Evolutionary conservation across 345 rosid genomes (phyloP), one percentile per base, ranked within the genome.

Genomic region (Toxicodendron radicans): DNA sequence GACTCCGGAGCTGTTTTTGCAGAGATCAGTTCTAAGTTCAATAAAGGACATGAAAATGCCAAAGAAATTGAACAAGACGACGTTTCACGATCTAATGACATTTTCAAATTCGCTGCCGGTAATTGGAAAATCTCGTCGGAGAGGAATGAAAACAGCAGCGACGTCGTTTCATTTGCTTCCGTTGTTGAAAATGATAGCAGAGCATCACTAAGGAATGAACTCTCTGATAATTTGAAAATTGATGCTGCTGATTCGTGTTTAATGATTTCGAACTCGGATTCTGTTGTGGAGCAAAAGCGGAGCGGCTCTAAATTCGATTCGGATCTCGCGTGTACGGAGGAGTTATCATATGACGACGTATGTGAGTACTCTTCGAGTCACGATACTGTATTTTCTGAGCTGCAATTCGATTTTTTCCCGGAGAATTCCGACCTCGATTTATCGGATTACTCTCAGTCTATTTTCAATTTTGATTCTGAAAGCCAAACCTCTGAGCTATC

Each of bases 401-500:
- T 78, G 59, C 91, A 85, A 72, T 84, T 84, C 14, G 90, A 87
- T 61, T 35, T 84, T 10, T 83, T 76, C 68, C 78, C 69, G 12
- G 93, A 86, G 76, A 73, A 81, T 61, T 88, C 93, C 11, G 93
- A 87, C 67, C 74, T 82, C 9, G 83, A 87, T 51, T 84, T 76
- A 61, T 92, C 95, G 7, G 97, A 91, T 23, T 86, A 79, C 81
- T 83, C 90, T 69, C 91, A 88, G 69, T 86, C 89, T 2, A 66
- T 84, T 61, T 86, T 87, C 66, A 38, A 6, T 38, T 72, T 78
- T 33, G 91, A 89, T 30, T 87, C 97, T 23, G 98, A 94, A 56
- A 87, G 87, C 72, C 84, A 90, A 65, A 91, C 92, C 87, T 90
- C 97, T 21, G 92, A 87, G 75, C 85, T 79, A 76, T 92, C 91